phyloP scores from a whole-genome alignment of 2,329 filamentous ascomycete genomes.

The Coniosporium tulheliwenetii region DNA sequence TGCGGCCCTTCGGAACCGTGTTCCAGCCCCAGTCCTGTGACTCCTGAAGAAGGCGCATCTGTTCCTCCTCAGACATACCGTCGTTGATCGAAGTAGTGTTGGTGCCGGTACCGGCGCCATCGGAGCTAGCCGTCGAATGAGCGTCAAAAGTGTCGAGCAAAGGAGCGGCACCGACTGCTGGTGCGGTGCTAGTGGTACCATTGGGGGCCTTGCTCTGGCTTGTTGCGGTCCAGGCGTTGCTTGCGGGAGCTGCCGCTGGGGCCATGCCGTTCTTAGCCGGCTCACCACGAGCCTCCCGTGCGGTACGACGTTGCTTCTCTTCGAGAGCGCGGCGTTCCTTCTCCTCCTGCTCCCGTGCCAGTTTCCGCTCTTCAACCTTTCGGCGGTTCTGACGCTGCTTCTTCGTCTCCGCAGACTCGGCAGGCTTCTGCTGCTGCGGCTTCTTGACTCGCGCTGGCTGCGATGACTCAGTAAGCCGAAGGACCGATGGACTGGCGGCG shows the following conservation, averaged over 20 bases:
- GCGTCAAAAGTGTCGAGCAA: slow-evolving; percentile 36
- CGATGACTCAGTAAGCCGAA: slow-evolving; percentile 59
- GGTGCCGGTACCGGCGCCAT: slow-evolving; percentile 21
- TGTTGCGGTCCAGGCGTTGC: slow-evolving; percentile 37
- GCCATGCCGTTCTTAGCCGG: slow-evolving; percentile 63
- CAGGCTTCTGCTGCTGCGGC: slow-evolving; percentile 43
- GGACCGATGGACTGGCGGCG: slow-evolving; percentile 51
- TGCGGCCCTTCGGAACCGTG: slow-evolving; percentile 38
- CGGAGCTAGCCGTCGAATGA: slow-evolving; percentile 23
- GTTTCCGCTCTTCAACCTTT: slow-evolving; percentile 72
- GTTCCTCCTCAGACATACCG: slow-evolving; percentile 44
- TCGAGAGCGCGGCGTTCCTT: slow-evolving; percentile 57
- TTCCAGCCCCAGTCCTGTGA: slow-evolving; percentile 41
- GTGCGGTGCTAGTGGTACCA: not conserved
- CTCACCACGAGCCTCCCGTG: slow-evolving; percentile 68
- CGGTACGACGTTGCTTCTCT: slow-evolving; percentile 71
- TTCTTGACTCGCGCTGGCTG: slow-evolving; percentile 37
- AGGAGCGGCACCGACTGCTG: slow-evolving; percentile 9
- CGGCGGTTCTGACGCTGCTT: slow-evolving; percentile 87
- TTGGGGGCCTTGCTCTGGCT: not conserved
- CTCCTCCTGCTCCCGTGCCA: slow-evolving; percentile 61
- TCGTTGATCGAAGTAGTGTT: slow-evolving; percentile 22
- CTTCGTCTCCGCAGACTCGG: slow-evolving; percentile 66
- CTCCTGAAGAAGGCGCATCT: slow-evolving; percentile 35
- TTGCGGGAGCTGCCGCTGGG: slow-evolving; percentile 27